phyloP scores from a whole-genome alignment of 2,329 filamentous ascomycete genomes.

The Clonostachys solani region DNA sequence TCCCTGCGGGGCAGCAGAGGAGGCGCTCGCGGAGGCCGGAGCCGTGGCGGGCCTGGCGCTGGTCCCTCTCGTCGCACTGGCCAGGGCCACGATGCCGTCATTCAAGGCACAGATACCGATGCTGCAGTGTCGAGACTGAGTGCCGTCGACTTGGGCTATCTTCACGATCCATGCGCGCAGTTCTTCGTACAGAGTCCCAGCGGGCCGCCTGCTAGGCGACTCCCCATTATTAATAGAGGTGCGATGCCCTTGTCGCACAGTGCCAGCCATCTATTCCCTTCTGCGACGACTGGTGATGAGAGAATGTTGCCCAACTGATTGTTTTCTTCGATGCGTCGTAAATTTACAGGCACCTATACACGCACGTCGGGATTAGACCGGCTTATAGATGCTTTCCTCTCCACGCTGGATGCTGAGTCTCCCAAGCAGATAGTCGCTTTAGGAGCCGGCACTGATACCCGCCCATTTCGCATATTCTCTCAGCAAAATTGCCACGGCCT shows the following conservation, averaged over 20 bases:
- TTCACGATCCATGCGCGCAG: constrained; percentile 74
- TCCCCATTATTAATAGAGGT: constrained; percentile 96
- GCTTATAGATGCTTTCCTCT: constrained; percentile 70
- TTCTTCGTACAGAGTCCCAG: constrained; percentile 55
- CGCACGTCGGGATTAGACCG: constrained; percentile 79
- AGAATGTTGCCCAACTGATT: constrained; percentile 4
- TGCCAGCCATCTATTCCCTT: not conserved
- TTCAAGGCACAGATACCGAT: constrained; percentile 90
- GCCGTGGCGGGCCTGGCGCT: constrained; percentile 24
- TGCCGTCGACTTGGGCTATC: constrained; percentile 80
- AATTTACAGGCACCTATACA: constrained; percentile 79
- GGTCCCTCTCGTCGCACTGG: constrained; percentile 8
- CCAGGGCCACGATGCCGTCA: constrained; percentile 58
- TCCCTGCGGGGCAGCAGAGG: constrained; percentile 46
- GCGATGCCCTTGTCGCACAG: constrained; percentile 12
- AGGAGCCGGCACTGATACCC: constrained; percentile 90
- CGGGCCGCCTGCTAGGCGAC: constrained; percentile 53
- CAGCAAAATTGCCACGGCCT: constrained; percentile 35
- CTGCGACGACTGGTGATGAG: not conserved
- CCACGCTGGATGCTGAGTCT: constrained; percentile 14
- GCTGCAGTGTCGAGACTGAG: constrained; percentile 85
- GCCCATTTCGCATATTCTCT: constrained; percentile 71
- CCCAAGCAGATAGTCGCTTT: constrained; percentile 81
- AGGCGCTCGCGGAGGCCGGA: constrained; percentile 32
- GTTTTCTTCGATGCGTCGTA: not conserved